phyloP scores from a whole-genome alignment of 2,329 filamentous ascomycete species.

The Pseudogymnoascus pannorum region DNA sequence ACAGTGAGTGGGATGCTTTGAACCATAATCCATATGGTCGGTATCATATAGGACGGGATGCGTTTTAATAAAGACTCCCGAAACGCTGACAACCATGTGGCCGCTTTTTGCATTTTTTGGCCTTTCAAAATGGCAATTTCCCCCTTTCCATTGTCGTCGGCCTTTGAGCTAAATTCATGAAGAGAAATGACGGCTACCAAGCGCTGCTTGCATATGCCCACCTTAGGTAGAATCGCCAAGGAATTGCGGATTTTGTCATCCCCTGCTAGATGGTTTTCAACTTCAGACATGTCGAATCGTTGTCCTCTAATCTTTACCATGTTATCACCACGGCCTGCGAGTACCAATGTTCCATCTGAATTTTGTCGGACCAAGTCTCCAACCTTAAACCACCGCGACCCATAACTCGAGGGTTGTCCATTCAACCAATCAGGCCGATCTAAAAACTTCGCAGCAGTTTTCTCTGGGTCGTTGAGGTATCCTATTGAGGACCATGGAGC shows the following conservation, averaged over 20 bases:
- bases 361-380: constrained; percentile 39
- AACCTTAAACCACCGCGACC: constrained; percentile 22
- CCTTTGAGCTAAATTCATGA: neutral
- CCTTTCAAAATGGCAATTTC: neutral
- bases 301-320: constrained; percentile 60
- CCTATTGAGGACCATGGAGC: constrained; percentile 32
- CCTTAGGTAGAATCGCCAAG: neutral
- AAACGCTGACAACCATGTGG: neutral
- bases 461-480: constrained; percentile 34
- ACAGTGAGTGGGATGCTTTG: neutral
- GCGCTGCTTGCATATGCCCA: neutral
- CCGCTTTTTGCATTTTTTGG: neutral
- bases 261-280: constrained; percentile 24
- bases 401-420: neutral
- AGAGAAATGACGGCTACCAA: neutral
- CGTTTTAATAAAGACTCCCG: neutral
- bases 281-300: constrained; percentile 58
- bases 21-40: neutral
- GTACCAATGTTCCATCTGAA: constrained; percentile 51
- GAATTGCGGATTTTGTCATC: neutral
- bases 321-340: constrained; percentile 55
- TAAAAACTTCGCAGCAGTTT: constrained; percentile 32
- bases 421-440: constrained; percentile 24
- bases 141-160: neutral
- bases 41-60: neutral